Evolutionary conservation across 2,329 filamentous ascomycete species (phyloP), one percentile per base, ranked within the genome.

Genomic region (Colletotrichum zoysiae): DNA sequence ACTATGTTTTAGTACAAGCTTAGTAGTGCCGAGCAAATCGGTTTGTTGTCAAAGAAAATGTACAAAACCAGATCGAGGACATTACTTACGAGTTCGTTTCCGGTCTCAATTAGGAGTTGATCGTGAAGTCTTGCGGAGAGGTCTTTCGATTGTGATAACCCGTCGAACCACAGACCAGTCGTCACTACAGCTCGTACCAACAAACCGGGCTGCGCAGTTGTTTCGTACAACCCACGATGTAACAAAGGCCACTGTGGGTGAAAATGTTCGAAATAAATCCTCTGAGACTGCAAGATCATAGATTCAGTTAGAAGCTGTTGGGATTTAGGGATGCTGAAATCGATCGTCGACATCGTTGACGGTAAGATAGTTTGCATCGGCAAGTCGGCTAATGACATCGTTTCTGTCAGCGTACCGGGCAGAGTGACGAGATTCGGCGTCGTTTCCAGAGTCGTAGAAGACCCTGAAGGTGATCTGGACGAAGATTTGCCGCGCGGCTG

Each of bases 171-270:
- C 11, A 71, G 18, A 11, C 68, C 64, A 20, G 68, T 64, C 6
- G 68, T 63, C 26, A 71, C n/a, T 2, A 68, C 68, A 4, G 64
- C 64, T 16, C 61, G 51, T 38, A 53, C 62, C 42, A 71, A 14
- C 20, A 71, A 20, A 44, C 53, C 50, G 9, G 64, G 58, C 35
- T 71, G 68, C 6, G 40, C 11, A 2, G 40, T 67, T 9, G 50
- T 62, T 44, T 62, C 42, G 58, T 63, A 71, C 8, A 35, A 35
- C 44, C 67, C 68, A 8, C 68, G 51, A n/a, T 71, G 68, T 30
- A 71, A 26, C 26, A 71, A 11, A 33, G 68, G 68, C 68, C 68
- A 71, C 35, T 62, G 64, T 3, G 64, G 68, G 11, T 71, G 68
- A n/a, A 67, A 67, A 2, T 53, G 57, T n/a, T 56, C 38, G 26